Conservation (phyloP, 2,329 filamentous ascomycete genomes). For the Aspergillus awamori region DNA sequence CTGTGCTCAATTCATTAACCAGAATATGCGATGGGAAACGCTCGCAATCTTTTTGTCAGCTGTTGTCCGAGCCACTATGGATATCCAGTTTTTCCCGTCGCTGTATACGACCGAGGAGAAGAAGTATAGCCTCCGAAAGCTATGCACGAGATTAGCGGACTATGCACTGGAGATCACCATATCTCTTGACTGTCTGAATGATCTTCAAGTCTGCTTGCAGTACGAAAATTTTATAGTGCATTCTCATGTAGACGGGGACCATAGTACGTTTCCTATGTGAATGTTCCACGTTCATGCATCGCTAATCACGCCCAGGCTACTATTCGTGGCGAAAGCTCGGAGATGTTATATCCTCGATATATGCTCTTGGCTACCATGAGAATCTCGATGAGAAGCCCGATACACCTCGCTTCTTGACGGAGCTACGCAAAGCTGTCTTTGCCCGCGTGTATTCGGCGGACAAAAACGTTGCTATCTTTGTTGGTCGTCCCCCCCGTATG, state of each 20-base stretch:
- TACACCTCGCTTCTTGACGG: slow-evolving; percentile 41
- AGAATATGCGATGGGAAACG: slow-evolving; percentile 43
- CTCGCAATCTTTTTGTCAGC: slow-evolving; percentile 44
- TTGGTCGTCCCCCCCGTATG: slow-evolving; percentile 52
- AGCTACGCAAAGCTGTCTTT: slow-evolving; percentile 45
- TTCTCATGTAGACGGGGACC: slow-evolving; percentile 48
- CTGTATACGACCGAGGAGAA: slow-evolving; percentile 33
- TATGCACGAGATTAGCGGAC: slow-evolving; percentile 36
- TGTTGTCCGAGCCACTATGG: slow-evolving; percentile 39
- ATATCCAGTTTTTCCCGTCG: slow-evolving; percentile 32
- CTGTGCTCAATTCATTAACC: slow-evolving; percentile 27
- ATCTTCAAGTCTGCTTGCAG: slow-evolving; percentile 50
- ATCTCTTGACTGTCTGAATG: slow-evolving; percentile 42
- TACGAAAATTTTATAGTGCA: slow-evolving; percentile 54
- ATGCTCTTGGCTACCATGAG: slow-evolving; percentile 52
- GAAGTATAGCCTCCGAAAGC: slow-evolving; percentile 29
- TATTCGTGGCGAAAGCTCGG: slow-evolving; percentile 51
- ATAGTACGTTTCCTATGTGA: slow-evolving; percentile 38
- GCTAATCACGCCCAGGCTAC: slow-evolving; percentile 38
- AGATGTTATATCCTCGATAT: slow-evolving; percentile 51
- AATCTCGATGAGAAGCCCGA: slow-evolving; percentile 34
- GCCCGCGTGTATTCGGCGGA: slow-evolving; percentile 50
- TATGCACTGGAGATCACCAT: slow-evolving; percentile 42
- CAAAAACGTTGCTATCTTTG: slow-evolving; percentile 52
- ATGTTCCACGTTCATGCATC: background rate